Base-by-base conservation (phyloP, 2,329 filamentous ascomycete genomes). In the Didymosphaeria variabile region DNA sequence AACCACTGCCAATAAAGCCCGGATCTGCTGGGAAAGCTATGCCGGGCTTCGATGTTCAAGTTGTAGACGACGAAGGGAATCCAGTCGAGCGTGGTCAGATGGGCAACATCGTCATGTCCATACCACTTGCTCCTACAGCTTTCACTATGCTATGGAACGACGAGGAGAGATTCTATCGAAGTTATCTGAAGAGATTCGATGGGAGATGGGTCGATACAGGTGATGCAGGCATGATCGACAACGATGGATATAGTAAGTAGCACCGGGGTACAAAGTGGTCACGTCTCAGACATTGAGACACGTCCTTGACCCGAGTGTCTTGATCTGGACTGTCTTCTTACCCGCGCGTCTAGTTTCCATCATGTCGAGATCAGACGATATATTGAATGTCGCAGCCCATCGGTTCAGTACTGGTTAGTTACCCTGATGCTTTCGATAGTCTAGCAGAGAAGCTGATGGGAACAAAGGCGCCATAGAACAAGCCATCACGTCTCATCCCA, bases 371-470 rank as follows among this genome's bases (percentile, higher is more conserved):
- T 85, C 84, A 34, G 94, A 97, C 80, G 94, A 97, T 77, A 90
- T 97, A 61, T 93, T 97, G 73, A 97, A 97, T 73, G 94, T 97
- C n/a, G 94, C 93, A 44, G 93, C 94, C 5, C 94, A 97, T 80
- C 87, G 94, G 15, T 89, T 97, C 63, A 94, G 91, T 65, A 97
- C 93, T 12, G 92, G 91, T 91, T 82, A 70, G 84, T 77, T 26
- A 3, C 5, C 15, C 38, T 40, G 4, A 9, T 40, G 4, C 45
- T 40, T n/a, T 42, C 23, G 34, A 49, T 26, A 15, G 9, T 29
- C 29, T 17, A 19, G 19, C 17, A 17, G 50, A 44, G 23, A 45
- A 57, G 45, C 64, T 70, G 56, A 70, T 53, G 31, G 32, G 21
- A 17, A 40, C 23, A 91, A 26, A 92, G 92, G 93, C 53, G 87